Base-by-base conservation (phyloP, 441 rosid species). In the Sinapis alba region DNA sequence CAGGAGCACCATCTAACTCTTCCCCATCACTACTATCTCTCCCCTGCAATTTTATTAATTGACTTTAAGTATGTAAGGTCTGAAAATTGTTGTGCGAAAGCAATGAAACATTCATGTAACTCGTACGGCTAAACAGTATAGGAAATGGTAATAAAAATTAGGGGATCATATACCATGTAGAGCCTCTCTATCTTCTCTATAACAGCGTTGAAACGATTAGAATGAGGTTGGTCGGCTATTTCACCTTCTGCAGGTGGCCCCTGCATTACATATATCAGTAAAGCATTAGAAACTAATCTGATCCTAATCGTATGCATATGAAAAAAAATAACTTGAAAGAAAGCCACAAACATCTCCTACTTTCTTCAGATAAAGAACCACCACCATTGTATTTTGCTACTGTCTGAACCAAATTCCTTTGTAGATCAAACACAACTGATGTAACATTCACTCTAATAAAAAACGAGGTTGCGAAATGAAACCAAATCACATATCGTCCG, bases 101-200 rank as follows among this genome's bases (percentile, higher is more conserved):
- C 43, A 36, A 13, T 10, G n/a, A 57, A 34, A 59, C 61, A 59
- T 27, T 59, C 54, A 60, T 66, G 27, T 23, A 59, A 19, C 72
- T 15, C 27, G 64, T 38, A 65, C n/a, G 21, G 10, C 30, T 67
- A 51, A 30, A 13, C 4, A 54, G 28, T 26, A 65, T 16, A 43
- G 24, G 19, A 12, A 62, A 60, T 26, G 11, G 59, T 12, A 20
- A 45, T 38, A 28, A n/a, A 24, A 32, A 53, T 4, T 12, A 58
- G 34, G 23, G 59, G 12, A 19, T 28, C 1, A 34, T 77, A 34
- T 77, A 96, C 99, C 97, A 88, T 89, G 82, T 93, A 96, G 36
- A 96, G 94, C 34, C 98, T 91, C 81, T 96, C 99, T 69, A 96
- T 96, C 91, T 91, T 96, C 87, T 89, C 98, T 79, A 96, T 93